phyloP scores from a whole-genome alignment of 495 filamentous ascomycete species.

The Trichoderma parareesei region DNA sequence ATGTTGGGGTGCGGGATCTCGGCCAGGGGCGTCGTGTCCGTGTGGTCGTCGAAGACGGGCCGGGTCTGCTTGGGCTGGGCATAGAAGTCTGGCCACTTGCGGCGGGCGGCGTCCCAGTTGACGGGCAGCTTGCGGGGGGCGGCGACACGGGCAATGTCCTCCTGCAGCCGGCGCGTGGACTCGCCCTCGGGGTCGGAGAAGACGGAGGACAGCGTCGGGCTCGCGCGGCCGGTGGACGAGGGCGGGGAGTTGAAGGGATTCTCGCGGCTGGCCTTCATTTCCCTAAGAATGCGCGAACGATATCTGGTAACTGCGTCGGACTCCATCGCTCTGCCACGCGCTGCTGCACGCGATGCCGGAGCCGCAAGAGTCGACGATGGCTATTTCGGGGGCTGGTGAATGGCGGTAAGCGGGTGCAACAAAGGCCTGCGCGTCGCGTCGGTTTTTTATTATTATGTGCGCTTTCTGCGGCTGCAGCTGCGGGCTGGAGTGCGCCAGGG shows the following conservation, averaged over 20 bases:
- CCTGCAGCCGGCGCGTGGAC: conserved; percentile 31
- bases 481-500: background rate
- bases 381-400: background rate
- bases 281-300: conserved; percentile 30
- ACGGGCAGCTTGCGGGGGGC: conserved; percentile 3
- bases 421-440: background rate
- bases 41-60: conserved; percentile 12
- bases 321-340: conserved; percentile 11
- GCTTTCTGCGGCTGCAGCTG: no score
- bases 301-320: conserved; percentile 15
- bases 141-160: conserved; percentile 19
- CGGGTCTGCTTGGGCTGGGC: conserved; percentile 9
- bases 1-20: conserved; percentile 17
- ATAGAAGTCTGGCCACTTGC: conserved; percentile 13
- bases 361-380: conserved; percentile 10
- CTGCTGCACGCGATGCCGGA: background rate
- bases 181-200: conserved; percentile 39
- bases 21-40: conserved; percentile 11
- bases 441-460: background rate
- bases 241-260: conserved; percentile 43
- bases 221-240: conserved; percentile 44
- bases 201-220: conserved; percentile 36
- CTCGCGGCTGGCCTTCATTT: conserved; percentile 30
- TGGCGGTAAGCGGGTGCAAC: conserved; percentile 9
- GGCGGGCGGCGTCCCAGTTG: conserved; percentile 13